A percentile compares a stretch with the other conserved stretches of the same genome.
phyloP scores from a whole-genome alignment of 768 basidiomycete species.

The Mycena amicta region DNA sequence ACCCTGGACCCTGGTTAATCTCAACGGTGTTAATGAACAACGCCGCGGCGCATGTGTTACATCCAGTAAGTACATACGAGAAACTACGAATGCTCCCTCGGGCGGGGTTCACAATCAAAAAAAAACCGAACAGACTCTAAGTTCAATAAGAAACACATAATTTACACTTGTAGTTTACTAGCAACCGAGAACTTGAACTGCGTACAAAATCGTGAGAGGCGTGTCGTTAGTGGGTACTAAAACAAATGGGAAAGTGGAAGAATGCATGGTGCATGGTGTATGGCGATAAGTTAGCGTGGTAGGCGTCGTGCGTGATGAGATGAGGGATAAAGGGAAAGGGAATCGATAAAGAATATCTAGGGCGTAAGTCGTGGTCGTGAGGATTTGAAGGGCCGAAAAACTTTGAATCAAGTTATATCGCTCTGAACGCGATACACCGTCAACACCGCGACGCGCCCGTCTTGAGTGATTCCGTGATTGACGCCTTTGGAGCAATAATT shows the following conservation, averaged over 20 bases:
- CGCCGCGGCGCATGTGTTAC: too few species aligned
- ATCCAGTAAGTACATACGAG: too few species aligned
- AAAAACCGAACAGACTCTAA: too few species aligned
- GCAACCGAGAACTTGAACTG: not conserved
- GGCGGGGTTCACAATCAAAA: too few species aligned
- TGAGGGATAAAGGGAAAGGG: not conserved
- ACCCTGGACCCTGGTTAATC: too few species aligned
- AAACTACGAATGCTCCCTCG: too few species aligned
- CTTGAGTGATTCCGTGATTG: conserved; percentile 81
- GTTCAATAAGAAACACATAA: not conserved
- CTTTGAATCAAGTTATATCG: conserved; percentile 11
- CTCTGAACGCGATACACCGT: conserved; percentile 54
- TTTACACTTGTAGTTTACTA: not conserved
- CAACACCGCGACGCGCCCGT: conserved; percentile 79
- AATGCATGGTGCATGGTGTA: not conserved
- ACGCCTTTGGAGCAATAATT: too few species aligned
- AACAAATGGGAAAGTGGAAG: not conserved
- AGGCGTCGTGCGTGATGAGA: not conserved
- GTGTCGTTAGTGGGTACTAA: not conserved
- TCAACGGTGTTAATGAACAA: too few species aligned
- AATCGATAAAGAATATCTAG: too few species aligned
- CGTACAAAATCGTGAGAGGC: not conserved
- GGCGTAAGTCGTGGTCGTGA: too few species aligned
- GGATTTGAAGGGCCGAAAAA: not conserved
- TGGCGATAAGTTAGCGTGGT: not conserved